Evolutionary conservation across 148 eudicot genomes (phyloP).

Genomic region (Chenopodium berlandieri): DNA sequence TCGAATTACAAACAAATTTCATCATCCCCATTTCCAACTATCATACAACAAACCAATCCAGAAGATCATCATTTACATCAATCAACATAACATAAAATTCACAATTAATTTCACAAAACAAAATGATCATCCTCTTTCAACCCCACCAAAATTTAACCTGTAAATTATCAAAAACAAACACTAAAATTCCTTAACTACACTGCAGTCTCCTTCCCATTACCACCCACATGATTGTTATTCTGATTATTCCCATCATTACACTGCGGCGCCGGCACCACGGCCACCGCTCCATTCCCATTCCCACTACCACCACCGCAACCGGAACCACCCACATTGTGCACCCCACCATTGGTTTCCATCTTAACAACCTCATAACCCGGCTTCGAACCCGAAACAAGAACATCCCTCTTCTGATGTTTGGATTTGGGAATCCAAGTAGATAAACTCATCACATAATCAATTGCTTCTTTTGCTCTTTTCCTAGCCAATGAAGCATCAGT

Average conservation of each 20-base stretch:
- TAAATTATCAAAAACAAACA: neutral
- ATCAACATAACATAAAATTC: neutral
- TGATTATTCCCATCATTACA: neutral
- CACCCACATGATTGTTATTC: neutral
- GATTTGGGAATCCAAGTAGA: conserved; percentile 23
- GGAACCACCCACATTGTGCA: conserved; percentile 17
- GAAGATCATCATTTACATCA: neutral
- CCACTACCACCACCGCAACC: neutral
- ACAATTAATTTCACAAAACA: neutral
- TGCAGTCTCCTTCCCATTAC: neutral
- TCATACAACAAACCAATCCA: conserved; percentile 19
- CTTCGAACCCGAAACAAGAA: conserved; percentile 5
- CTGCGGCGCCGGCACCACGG: neutral
- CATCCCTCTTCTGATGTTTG: conserved; percentile 21
- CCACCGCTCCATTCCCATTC: neutral
- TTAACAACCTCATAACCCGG: conserved; percentile 19
- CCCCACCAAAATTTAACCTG: neutral
- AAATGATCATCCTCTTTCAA: neutral
- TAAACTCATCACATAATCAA: conserved; percentile 46
- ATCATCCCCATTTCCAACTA: conserved; percentile 1
- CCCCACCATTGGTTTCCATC: conserved; percentile 37
- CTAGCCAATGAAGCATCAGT: conserved; percentile 65
- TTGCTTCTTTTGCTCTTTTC: conserved; percentile 68
- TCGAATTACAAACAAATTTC: conserved; percentile 19
- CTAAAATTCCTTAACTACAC: neutral